A percentile compares a stretch with the other conserved stretches of the same genome.
Conservation (phyloP, 2,329 filamentous ascomycete genomes). For the Cercospora citrullina region DNA sequence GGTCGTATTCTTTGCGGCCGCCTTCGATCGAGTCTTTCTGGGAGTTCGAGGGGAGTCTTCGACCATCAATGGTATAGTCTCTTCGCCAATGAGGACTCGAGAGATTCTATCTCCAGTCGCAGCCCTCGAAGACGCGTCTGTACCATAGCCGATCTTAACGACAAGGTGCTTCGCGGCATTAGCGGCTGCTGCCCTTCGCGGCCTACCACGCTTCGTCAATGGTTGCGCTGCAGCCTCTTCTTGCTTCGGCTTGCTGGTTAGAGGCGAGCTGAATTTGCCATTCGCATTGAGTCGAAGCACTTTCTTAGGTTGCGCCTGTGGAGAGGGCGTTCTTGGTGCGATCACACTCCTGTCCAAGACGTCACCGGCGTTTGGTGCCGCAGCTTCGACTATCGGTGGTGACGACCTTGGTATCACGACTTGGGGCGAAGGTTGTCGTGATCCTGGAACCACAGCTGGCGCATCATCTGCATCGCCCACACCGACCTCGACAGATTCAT, state of each 20-base stretch:
- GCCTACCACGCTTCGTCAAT: constrained; percentile 33
- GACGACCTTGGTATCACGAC: constrained; percentile 31
- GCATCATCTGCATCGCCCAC: background rate
- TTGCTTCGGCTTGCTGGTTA: constrained; percentile 35
- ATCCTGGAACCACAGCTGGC: background rate
- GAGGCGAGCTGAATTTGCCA: constrained; percentile 50
- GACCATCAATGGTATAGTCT: constrained; percentile 14
- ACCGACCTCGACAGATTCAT: constrained; percentile 24
- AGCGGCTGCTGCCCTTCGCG: constrained; percentile 31
- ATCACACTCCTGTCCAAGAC: background rate
- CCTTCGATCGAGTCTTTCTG: constrained; percentile 1
- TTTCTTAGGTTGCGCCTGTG: constrained; percentile 38
- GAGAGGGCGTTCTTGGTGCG: constrained; percentile 6
- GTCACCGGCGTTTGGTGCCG: background rate
- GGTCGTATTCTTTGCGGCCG: constrained; percentile 16
- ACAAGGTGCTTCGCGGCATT: constrained; percentile 27
- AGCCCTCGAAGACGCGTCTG: constrained; percentile 47
- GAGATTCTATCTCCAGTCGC: constrained; percentile 62
- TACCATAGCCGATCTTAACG: constrained; percentile 53
- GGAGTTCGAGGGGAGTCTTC: constrained; percentile 8
- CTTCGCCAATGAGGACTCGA: constrained; percentile 56
- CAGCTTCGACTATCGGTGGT: constrained; percentile 12
- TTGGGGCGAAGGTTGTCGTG: constrained; percentile 16
- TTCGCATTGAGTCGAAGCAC: constrained; percentile 45
- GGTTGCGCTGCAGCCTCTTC: constrained; percentile 25